These are phyloP conservation scores for Henningerozyma blattae DNA, from an alignment of 805 yeast genomes.

Conservation along the genomic window DNA sequence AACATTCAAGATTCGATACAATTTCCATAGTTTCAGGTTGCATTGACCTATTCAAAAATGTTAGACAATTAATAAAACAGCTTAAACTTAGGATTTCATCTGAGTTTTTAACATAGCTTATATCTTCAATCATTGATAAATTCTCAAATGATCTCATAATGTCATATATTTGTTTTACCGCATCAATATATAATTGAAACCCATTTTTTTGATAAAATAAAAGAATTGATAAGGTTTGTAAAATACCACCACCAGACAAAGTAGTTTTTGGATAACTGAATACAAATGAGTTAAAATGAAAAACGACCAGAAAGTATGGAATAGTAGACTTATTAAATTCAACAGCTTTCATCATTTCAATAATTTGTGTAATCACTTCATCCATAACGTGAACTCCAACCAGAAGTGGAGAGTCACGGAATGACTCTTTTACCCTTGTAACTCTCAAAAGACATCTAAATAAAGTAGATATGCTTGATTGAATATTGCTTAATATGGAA, in stretches of 20 bases:
- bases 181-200: conserved; percentile 19
- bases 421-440: conserved; percentile 23
- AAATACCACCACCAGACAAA: conserved; percentile 17
- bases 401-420: conserved; percentile 27
- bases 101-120: conserved; percentile 27
- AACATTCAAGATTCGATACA: conserved; percentile 12
- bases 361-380: conserved; percentile 19
- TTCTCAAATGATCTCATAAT: conserved; percentile 14
- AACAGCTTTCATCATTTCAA: conserved; percentile 16
- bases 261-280: conserved; percentile 23
- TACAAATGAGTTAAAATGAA: conserved; percentile 27
- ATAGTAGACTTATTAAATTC: conserved; percentile 11
- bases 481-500: conserved; percentile 36
- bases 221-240: conserved; percentile 30
- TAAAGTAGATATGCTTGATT: conserved; percentile 30
- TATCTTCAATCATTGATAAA: conserved; percentile 24
- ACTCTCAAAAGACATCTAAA: conserved; percentile 34
- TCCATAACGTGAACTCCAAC: conserved; percentile 32
- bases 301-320: conserved; percentile 26
- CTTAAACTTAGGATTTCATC: conserved; percentile 27
- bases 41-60: conserved; percentile 35
- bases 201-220: conserved; percentile 43
- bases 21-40: conserved; percentile 26
- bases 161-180: conserved; percentile 13
- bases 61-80: conserved; percentile 32